phyloP scores from a whole-genome alignment of 2,329 filamentous ascomycete species.

The Penicillium sclerotigenum region DNA sequence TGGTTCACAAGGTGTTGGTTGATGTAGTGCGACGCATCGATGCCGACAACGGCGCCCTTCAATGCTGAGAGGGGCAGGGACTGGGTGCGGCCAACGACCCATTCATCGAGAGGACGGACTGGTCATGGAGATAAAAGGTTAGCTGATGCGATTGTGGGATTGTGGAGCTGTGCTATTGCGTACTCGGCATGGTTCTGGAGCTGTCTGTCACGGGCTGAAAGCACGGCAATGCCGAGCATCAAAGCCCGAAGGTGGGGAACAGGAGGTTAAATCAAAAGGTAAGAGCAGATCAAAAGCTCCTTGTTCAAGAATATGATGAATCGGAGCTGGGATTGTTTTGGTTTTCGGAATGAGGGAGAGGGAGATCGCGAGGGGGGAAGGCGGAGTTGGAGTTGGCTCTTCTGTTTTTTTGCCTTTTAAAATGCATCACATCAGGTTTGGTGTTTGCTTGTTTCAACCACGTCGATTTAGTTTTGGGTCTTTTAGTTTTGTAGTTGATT shows the following conservation, averaged over 20 bases:
- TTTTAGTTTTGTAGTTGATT: not conserved
- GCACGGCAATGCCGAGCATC: slow-evolving; percentile 30
- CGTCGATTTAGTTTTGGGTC: not conserved
- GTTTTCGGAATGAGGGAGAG: not conserved
- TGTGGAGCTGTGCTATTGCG: slow-evolving; percentile 2
- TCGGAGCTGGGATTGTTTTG: slow-evolving; percentile 10
- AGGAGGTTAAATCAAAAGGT: slow-evolving; percentile 2
- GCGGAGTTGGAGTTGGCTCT: slow-evolving; percentile 20
- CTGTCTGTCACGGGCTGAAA: slow-evolving; percentile 23
- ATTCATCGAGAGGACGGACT: slow-evolving; percentile 56
- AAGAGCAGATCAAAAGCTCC: slow-evolving; percentile 2
- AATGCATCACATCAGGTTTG: not conserved
- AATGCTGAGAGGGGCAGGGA: slow-evolving; percentile 66
- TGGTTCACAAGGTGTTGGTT: slow-evolving; percentile 69
- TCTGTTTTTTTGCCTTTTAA: slow-evolving; percentile 13
- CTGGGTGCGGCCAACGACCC: slow-evolving; percentile 53
- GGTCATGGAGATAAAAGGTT: slow-evolving; percentile 4
- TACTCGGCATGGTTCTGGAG: slow-evolving; percentile 39
- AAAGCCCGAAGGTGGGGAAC: slow-evolving; percentile 18
- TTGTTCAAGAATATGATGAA: slow-evolving; percentile 9
- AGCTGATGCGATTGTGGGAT: slow-evolving; percentile 4
- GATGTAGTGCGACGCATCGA: slow-evolving; percentile 89
- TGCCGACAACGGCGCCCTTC: slow-evolving; percentile 70
- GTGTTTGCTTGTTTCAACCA: not conserved
- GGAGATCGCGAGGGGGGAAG: slow-evolving; percentile 21